Evolutionary conservation across 305 asterid genomes (phyloP).

Genomic region (Rubia peregrina): DNA sequence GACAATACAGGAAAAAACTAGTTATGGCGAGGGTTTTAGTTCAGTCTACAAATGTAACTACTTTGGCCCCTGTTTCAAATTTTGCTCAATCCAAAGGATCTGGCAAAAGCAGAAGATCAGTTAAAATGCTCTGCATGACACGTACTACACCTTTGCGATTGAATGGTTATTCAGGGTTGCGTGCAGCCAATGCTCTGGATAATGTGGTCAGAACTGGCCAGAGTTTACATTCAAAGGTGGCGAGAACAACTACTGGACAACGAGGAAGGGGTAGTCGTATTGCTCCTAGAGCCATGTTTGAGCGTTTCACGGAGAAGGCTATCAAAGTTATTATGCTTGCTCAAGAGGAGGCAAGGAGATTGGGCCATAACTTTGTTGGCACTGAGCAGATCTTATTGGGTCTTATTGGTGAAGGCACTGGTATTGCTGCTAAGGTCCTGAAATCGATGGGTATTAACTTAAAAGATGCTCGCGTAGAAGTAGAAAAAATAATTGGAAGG

Average conservation of each 20-base stretch:
- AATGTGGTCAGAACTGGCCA: conserved; percentile 34
- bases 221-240: conserved; percentile 60
- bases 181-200: conserved; percentile 66
- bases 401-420: conserved; percentile 96
- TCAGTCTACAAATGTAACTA: conserved; percentile 56
- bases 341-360: conserved; percentile 96
- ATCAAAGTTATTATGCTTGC: conserved; percentile 97
- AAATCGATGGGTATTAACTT: conserved; percentile 94
- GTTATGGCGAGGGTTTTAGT: conserved; percentile 65
- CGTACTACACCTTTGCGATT: conserved; percentile 34
- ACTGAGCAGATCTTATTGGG: conserved; percentile 91
- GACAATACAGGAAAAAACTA: conserved; percentile 28
- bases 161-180: conserved; percentile 59
- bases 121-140: conserved; percentile 43
- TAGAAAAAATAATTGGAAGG: conserved; percentile 93
- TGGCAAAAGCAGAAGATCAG: conserved; percentile 33
- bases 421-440: conserved; percentile 97
- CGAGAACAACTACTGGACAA: conserved; percentile 35
- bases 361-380: conserved; percentile 94
- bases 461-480: conserved; percentile 97
- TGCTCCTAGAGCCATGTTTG: conserved; percentile 83
- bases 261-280: conserved; percentile 38
- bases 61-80: conserved; percentile 41
- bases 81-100: conserved; percentile 50
- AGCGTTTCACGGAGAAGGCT: conserved; percentile 96